Percentiles rank a stretch among this genome's conserved stretches.
Evolutionary conservation across 257 asterid genomes (phyloP).

Genomic region (Forsythia viridissima): DNA sequence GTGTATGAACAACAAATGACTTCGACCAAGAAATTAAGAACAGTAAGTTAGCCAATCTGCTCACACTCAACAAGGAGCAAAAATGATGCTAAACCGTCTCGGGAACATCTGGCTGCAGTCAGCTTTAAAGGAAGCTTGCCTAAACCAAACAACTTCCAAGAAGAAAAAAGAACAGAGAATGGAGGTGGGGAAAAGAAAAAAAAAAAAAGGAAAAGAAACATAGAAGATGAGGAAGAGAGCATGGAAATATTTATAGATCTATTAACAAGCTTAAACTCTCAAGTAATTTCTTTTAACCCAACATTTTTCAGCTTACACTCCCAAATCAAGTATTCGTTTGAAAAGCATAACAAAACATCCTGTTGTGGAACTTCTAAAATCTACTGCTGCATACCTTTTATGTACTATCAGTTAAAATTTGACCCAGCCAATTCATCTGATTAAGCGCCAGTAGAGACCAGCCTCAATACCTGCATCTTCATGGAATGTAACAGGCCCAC

Average conservation of each 20-base stretch:
- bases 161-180: conserved; percentile 17
- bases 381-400: conserved; percentile 54
- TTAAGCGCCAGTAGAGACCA: conserved; percentile 53
- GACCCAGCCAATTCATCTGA: conserved; percentile 59
- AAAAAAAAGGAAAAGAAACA: conserved; percentile 15
- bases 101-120: conserved; percentile 54
- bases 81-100: conserved; percentile 45
- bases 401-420: conserved; percentile 39
- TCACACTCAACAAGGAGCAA: conserved; percentile 29
- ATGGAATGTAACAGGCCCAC: conserved; percentile 56
- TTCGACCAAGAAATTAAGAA: conserved; percentile 48
- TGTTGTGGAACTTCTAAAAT: conserved; percentile 31
- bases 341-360: conserved; percentile 28
- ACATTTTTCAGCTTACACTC: conserved; percentile 27
- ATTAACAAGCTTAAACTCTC: conserved; percentile 25
- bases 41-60: conserved; percentile 20
- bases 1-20: conserved; percentile 44
- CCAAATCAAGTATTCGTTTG: conserved; percentile 19
- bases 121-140: conserved; percentile 63
- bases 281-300: conserved; percentile 12
- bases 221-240: conserved; percentile 45
- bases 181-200: background rate
- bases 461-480: conserved; percentile 66
- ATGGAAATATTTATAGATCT: conserved; percentile 23
- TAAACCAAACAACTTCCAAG: conserved; percentile 50